Conservation (phyloP, 805 yeast genomes). For the Saccharomyces eubayanus region DNA sequence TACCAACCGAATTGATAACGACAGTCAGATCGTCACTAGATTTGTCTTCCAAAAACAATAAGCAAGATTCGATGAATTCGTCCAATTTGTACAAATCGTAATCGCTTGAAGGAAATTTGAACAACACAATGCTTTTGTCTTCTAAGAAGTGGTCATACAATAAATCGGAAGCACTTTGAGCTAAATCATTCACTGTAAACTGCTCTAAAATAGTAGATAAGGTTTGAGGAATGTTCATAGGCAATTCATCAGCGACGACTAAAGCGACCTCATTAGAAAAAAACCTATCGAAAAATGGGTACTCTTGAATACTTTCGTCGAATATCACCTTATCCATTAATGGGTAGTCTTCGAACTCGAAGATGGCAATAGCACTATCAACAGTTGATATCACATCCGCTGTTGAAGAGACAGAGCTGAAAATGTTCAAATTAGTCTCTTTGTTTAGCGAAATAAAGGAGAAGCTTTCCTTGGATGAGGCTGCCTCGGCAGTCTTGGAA, state of each 20-base stretch:
- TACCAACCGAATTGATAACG: conserved; percentile 13
- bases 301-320: background rate
- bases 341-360: background rate
- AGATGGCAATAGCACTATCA: background rate
- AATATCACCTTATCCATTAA: background rate
- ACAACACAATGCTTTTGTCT: conserved; percentile 16
- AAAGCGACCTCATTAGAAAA: background rate
- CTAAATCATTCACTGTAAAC: conserved; percentile 8
- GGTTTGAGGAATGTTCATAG: background rate
- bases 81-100: conserved; percentile 21
- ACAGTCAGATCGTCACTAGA: conserved; percentile 14
- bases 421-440: background rate
- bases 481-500: background rate
- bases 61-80: conserved; percentile 21
- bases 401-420: background rate
- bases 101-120: conserved; percentile 16
- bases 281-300: background rate
- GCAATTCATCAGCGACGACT: background rate
- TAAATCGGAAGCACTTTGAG: conserved; percentile 15
- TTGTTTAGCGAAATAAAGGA: background rate
- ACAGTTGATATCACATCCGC: background rate
- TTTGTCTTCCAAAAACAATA: conserved; percentile 18
- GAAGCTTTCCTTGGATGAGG: background rate
- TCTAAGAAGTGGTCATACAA: conserved; percentile 15
- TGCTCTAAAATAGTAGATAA: background rate